These are phyloP conservation scores for Acer saccharum DNA, from an alignment of 345 rosid genomes.

Conservation along the genomic window DNA sequence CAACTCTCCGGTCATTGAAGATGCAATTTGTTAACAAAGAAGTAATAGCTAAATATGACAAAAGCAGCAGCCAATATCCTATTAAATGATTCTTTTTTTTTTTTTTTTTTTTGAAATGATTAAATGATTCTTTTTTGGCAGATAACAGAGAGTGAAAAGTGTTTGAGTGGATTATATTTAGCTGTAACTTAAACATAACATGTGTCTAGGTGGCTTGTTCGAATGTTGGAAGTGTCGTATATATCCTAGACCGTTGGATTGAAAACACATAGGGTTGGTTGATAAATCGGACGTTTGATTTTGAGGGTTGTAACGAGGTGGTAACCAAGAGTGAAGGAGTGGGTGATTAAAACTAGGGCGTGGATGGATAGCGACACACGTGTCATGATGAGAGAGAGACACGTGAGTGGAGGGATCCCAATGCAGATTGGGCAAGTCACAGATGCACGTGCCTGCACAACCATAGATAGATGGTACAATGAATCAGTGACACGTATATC, in stretches of 20 bases:
- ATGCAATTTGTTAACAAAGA: background rate
- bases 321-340: background rate
- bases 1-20: background rate
- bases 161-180: no score
- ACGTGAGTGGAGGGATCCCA: background rate
- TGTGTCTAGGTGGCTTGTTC: no score
- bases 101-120: no score
- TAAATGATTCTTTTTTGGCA: background rate
- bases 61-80: background rate
- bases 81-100: background rate
- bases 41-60: background rate
- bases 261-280: background rate
- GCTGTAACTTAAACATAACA: no score
- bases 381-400: background rate
- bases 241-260: background rate
- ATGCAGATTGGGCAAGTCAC: conserved; percentile 6
- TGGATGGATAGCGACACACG: background rate
- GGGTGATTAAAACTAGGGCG: no score
- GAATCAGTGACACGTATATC: background rate
- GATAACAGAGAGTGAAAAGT: no score
- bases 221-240: no score
- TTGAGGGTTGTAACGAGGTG: no score
- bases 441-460: conserved; percentile 13
- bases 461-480: background rate
- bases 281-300: background rate